A percentile compares a stretch with the other conserved stretches of the same genome.
Evolutionary conservation across 352 stramenopile species (phyloP).

Genomic region (Thalassiosira exigua): DNA sequence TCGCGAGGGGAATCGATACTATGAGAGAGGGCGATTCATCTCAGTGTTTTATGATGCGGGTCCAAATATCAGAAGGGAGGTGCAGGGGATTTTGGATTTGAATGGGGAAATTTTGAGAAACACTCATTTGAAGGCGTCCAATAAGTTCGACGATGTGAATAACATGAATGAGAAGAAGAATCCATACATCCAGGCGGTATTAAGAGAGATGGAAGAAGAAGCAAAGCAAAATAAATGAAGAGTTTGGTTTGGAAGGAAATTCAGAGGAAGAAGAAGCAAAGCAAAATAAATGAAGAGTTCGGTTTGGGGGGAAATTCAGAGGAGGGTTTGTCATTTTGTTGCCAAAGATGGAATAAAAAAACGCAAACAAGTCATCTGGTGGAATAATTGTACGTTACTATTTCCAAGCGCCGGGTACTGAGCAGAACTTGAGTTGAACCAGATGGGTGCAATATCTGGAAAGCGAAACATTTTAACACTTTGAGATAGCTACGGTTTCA

Average conservation of each 20-base stretch:
- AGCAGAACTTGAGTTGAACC: too few species aligned
- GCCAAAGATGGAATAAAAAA: too few species aligned
- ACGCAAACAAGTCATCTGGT: too few species aligned
- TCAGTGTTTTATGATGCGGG: conserved; percentile 83
- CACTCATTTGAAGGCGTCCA: conserved; percentile 77
- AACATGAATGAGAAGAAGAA: conserved; percentile 78
- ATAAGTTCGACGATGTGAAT: conserved; percentile 77
- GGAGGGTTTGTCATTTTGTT: too few species aligned
- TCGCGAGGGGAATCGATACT: conserved; percentile 77
- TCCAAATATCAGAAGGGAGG: conserved; percentile 63
- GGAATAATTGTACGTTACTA: too few species aligned
- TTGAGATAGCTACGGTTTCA: too few species aligned
- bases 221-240: conserved; percentile 11
- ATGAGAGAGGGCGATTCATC: conserved; percentile 81
- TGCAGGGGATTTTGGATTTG: conserved; percentile 71
- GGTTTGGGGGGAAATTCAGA: too few species aligned
- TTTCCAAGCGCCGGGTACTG: too few species aligned
- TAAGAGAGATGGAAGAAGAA: conserved; percentile 42
- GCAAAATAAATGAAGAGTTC: conserved; percentile 13
- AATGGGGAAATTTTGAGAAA: conserved; percentile 77
- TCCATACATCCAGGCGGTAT: conserved; percentile 76
- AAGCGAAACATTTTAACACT: too few species aligned
- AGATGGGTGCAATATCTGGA: too few species aligned
- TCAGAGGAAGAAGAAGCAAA: conserved; percentile 3
- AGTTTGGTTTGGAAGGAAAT: too few species aligned